phyloP scores from a whole-genome alignment of 2,329 filamentous ascomycete species.

The Diaporthe sp. region DNA sequence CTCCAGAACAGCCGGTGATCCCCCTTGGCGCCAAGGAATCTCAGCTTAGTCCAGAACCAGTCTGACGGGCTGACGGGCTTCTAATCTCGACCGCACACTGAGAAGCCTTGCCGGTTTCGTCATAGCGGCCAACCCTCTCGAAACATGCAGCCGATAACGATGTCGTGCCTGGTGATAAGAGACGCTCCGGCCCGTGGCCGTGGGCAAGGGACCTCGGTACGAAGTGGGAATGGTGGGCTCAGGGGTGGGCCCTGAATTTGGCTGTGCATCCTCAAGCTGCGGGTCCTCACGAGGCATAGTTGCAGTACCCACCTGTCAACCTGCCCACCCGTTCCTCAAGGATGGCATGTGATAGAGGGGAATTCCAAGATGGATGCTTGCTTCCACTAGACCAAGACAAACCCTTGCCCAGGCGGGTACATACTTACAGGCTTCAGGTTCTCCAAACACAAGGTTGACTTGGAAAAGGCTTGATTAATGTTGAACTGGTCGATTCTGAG shows the following conservation, averaged over 20 bases:
- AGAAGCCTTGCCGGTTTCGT: background rate
- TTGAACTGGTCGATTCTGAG: background rate
- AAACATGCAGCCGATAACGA: constrained; percentile 11
- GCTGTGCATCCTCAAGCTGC: background rate
- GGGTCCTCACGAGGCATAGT: background rate
- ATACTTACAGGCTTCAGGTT: background rate
- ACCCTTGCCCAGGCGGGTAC: background rate
- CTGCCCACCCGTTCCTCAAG: background rate
- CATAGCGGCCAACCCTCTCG: background rate
- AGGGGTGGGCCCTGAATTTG: constrained; percentile 9
- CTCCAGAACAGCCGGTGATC: constrained; percentile 4
- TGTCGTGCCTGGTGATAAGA: constrained; percentile 12
- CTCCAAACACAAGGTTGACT: background rate
- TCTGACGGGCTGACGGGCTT: constrained; percentile 8
- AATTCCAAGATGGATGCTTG: background rate
- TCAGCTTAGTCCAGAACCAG: background rate
- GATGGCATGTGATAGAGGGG: background rate
- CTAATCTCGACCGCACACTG: background rate
- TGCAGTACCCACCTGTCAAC: background rate
- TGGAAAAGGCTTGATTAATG: background rate
- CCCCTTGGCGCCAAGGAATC: constrained; percentile 14
- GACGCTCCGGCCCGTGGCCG: background rate
- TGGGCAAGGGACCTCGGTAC: constrained; percentile 12
- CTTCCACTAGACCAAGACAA: background rate
- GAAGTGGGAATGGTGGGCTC: background rate